These are phyloP conservation scores for Podila horticola DNA, from an alignment of 192 early-diverging fungal species.

Conservation along the genomic window DNA sequence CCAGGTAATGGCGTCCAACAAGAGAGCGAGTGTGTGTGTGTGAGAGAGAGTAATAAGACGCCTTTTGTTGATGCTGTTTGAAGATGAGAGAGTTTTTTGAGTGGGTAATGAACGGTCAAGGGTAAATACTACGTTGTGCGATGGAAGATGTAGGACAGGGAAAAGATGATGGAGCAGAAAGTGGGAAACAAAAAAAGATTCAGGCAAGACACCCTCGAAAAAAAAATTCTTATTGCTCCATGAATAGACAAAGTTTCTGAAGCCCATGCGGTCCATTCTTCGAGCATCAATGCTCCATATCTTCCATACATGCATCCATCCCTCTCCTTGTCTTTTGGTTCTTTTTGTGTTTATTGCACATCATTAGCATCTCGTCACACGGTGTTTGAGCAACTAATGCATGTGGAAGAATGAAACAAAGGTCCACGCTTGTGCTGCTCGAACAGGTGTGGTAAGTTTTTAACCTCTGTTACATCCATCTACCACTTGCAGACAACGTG, in stretches of 20 bases:
- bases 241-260: neutral
- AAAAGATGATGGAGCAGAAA: neutral
- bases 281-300: neutral
- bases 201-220: neutral
- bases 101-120: no score
- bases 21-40: neutral
- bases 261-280: conserved; percentile 9
- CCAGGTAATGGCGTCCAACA: neutral
- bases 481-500: no score
- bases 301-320: no score
- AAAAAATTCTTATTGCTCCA: no score
- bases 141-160: neutral
- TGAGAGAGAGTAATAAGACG: neutral
- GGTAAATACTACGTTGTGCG: neutral
- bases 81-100: neutral
- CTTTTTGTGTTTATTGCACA: no score
- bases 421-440: no score
- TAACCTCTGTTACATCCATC: no score
- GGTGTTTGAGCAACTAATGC: no score
- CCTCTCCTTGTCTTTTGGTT: no score
- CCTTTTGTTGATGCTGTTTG: neutral
- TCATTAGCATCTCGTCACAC: no score
- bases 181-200: neutral
- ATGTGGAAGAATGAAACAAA: no score
- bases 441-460: no score